phyloP scores from a whole-genome alignment of 352 stramenopile genomes.

The Globisporangium uncinulatum region DNA sequence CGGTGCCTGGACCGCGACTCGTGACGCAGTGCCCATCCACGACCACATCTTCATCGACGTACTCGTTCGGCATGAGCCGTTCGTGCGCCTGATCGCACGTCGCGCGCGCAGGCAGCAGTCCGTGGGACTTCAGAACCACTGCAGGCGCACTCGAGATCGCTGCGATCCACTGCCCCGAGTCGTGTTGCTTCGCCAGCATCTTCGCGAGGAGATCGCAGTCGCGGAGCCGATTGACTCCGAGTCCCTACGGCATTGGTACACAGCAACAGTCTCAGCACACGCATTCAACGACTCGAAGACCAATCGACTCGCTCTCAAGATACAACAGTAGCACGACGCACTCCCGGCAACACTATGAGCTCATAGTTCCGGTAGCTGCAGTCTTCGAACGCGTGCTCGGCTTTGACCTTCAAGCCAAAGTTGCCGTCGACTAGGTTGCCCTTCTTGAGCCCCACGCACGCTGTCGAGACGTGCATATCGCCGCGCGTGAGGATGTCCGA shows the following conservation, averaged over 20 bases:
- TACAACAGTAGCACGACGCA: slow-evolving; percentile 15
- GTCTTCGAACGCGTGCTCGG: slow-evolving; percentile 58
- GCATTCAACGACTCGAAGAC: background rate
- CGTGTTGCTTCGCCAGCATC: slow-evolving; percentile 55
- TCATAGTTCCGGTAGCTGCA: slow-evolving; percentile 59
- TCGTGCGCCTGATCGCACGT: slow-evolving; percentile 44
- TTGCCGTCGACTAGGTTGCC: slow-evolving; percentile 59
- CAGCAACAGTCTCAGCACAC: background rate
- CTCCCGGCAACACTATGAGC: slow-evolving; percentile 66
- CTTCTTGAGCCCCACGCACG: slow-evolving; percentile 42
- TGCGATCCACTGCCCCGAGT: slow-evolving; percentile 42
- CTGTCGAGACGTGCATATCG: slow-evolving; percentile 51
- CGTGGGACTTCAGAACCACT: slow-evolving; percentile 37
- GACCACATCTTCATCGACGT: slow-evolving; percentile 49
- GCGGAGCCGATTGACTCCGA: slow-evolving; percentile 31
- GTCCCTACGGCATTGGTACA: slow-evolving; percentile 22
- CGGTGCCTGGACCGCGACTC: slow-evolving; percentile 43
- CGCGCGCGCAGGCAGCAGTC: slow-evolving; percentile 34
- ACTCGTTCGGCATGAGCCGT: slow-evolving; percentile 36
- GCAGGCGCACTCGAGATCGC: slow-evolving; percentile 43
- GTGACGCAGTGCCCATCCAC: slow-evolving; percentile 53
- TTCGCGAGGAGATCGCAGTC: slow-evolving; percentile 58
- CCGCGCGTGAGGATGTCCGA: slow-evolving; percentile 56
- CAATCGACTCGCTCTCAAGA: background rate
- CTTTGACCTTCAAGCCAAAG: slow-evolving; percentile 56